phyloP scores from a whole-genome alignment of 2,329 filamentous ascomycete species.

The Diaporthe sp. region DNA sequence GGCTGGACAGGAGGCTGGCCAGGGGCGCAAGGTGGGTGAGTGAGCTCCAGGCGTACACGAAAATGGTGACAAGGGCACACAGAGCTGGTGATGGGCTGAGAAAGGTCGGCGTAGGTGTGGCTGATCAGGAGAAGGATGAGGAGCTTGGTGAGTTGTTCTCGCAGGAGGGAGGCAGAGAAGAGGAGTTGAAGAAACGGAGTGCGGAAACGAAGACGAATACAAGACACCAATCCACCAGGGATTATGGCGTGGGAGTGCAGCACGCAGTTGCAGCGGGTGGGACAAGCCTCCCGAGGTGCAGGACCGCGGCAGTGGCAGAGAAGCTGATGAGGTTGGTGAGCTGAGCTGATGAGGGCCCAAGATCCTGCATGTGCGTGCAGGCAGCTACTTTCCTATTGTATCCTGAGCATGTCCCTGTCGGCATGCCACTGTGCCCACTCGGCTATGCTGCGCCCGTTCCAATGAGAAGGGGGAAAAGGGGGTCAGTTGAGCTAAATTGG shows the following conservation, averaged over 20 bases:
- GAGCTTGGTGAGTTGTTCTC: not conserved
- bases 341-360: slow-evolving; percentile 14
- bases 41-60: not conserved
- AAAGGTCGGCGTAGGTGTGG: not conserved
- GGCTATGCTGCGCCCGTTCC: slow-evolving; percentile 21
- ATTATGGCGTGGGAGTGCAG: slow-evolving; percentile 10
- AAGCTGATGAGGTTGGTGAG: not conserved
- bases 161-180: not conserved
- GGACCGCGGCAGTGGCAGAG: not conserved
- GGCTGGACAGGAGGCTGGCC: not conserved
- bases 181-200: slow-evolving; percentile 8
- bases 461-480: slow-evolving; percentile 21
- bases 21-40: not conserved
- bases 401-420: not conserved
- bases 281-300: slow-evolving; percentile 23
- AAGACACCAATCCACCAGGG: slow-evolving; percentile 23
- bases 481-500: slow-evolving; percentile 16
- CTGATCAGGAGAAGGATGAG: not conserved
- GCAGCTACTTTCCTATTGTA: slow-evolving; percentile 20
- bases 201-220: slow-evolving; percentile 9
- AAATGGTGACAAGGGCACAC: not conserved
- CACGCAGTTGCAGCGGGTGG: slow-evolving; percentile 1
- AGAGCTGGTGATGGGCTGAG: not conserved
- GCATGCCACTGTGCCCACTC: slow-evolving; percentile 21
- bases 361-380: slow-evolving; percentile 16